Base-by-base conservation (phyloP, 1,284 basidiomycete genomes). In the Exobasidium cylindrosporum region DNA sequence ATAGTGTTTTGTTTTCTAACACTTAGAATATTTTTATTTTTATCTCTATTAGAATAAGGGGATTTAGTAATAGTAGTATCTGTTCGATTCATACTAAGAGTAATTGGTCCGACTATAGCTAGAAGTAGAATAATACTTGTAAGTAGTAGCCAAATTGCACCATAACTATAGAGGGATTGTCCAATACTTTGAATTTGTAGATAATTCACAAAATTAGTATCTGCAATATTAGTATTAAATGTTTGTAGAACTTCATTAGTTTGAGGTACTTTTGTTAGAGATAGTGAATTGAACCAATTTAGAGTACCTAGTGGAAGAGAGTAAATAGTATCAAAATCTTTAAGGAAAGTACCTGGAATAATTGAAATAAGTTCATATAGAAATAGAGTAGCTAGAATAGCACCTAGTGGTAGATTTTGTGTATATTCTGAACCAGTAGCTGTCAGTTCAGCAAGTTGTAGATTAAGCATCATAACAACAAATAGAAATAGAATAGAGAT, bases 401-500 rank as follows among this genome's bases (percentile, higher is more conserved):
- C 65, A 43, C 59, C 72, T 66, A 81, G 68, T 57, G 80, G 79
- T 59, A 81, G 67, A 64, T 77, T 80, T 69, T 81, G 72, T 65
- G 79, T 81, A 67, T 81, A 80, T 64, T 81, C 78, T 65, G 63
- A 73, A 65, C 80, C 35, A 10, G 35, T 40, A 40, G 35, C 80
- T 50, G 68, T 73, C 62, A 79, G 72, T 72, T 81, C 76, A 58
- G 74, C 70, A 54, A 80, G 64, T 72, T 71, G 71, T 64, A 81
- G 71, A 63, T 81, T 80, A 53, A 80, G 74, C 77, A 81, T 80
- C 77, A 80, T 80, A 67, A 74, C 58, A 32, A 74, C 72, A 61
- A 74, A 74, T 66, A 74, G 64, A 64, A 74, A 74, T 65, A 74
- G 61, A 31, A 74, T 63, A 24, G 72, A 61, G 60, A 79, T 72